Base-by-base conservation (phyloP, 768 basidiomycete genomes). In the Collybiopsis confluens region DNA sequence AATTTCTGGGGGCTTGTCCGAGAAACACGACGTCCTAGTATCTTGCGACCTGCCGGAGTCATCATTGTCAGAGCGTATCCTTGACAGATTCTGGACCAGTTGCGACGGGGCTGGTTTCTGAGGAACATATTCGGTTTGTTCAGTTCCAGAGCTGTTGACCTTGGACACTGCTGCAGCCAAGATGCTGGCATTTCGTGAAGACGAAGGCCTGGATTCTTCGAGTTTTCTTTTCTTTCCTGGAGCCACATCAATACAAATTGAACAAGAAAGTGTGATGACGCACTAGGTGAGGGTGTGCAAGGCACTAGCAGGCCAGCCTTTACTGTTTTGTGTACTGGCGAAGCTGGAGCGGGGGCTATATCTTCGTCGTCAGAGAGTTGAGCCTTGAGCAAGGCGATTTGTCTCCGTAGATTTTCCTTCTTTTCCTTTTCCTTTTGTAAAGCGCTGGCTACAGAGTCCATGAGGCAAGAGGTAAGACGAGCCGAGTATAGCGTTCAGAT, bases 241-340 rank as follows among this genome's bases (percentile, higher is more conserved):
- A 21, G 33, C 43, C 26, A 24, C 57, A 44, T 57, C 10, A 35
- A 46, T 33, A 53, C 51, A 18, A 21, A 18, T 11, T 18, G 26
- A n/a, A 30, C 33, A 27, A 40, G 47, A 54, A 13, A 40, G 38
- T 13, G n/a, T 20, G 2, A 10, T 6, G 23, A 66, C 76, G 65
- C 58, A 88, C 86, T 86, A 3, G 84, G 85, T 33, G 88, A 87
- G 4, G 62, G 62, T 1, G 78, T 82, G 1, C 70, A 66, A 7
- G 78, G 79, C 1, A 72, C 78, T 0, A 78, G 60, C 13, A 79
- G 61, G 2, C 68, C 64, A 2, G 70, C 56, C 8, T 75, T 70
- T 10, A 59, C 58, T 41, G 67, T 68, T 65, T 77, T 83, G 56
- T 78, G 71, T 64, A 82, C 81, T 8, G 79, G 78, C 5, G 79